Conservation (phyloP, 2,329 filamentous ascomycete species). For the Fusarium sp. region DNA sequence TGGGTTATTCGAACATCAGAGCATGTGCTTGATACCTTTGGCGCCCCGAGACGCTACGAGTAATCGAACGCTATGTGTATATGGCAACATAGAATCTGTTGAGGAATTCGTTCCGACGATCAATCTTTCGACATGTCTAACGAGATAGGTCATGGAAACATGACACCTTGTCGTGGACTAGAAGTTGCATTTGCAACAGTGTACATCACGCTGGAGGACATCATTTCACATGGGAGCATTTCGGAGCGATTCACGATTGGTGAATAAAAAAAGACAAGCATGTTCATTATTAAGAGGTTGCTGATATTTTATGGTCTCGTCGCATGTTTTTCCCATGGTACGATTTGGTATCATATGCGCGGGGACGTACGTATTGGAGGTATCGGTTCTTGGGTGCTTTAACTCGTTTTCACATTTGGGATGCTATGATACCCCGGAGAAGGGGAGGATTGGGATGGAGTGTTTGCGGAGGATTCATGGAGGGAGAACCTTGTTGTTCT, state of each 20-base stretch:
- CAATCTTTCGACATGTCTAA: constrained; percentile 27
- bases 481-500: constrained; percentile 15
- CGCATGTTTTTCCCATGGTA: constrained; percentile 24
- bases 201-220: constrained; percentile 41
- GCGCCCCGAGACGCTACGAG: constrained; percentile 47
- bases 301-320: constrained; percentile 35
- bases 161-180: constrained; percentile 12
- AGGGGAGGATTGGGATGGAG: constrained; percentile 28
- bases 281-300: constrained; percentile 43
- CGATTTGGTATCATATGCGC: constrained; percentile 26
- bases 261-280: constrained; percentile 25
- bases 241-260: constrained; percentile 26
- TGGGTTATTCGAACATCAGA: constrained; percentile 54
- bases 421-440: constrained; percentile 42
- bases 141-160: constrained; percentile 26
- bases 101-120: constrained; percentile 10
- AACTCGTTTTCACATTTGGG: constrained; percentile 31
- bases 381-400: constrained; percentile 26
- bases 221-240: constrained; percentile 39
- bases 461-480: constrained; percentile 11
- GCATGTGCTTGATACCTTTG: constrained; percentile 52
- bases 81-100: constrained; percentile 11
- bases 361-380: constrained; percentile 26
- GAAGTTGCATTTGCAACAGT: constrained; percentile 46
- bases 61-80: constrained; percentile 34